Evolutionary conservation across 1,284 basidiomycete species (phyloP).

Genomic region (Naganishia cerealis): DNA sequence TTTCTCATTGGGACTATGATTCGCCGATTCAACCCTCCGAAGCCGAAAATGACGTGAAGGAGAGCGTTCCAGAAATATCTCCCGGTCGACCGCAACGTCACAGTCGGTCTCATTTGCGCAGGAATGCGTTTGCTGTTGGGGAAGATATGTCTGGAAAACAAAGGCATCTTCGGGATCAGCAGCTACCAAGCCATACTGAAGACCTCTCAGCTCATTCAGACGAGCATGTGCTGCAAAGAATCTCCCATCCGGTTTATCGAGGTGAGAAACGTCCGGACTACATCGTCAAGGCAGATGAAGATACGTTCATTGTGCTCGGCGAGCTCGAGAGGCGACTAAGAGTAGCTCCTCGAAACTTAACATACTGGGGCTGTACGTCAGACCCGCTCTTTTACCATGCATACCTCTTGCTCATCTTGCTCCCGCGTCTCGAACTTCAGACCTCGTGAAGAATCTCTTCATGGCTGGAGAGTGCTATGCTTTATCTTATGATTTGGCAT

Average conservation of each 20-base stretch:
- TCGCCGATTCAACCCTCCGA: not conserved
- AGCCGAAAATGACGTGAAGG: not conserved
- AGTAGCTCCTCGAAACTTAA: slow-evolving; percentile 67
- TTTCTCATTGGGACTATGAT: slow-evolving; percentile 60
- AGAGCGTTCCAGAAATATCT: not conserved
- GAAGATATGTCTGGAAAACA: not conserved
- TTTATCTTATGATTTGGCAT: slow-evolving; percentile 83
- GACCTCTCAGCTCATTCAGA: slow-evolving; percentile 22
- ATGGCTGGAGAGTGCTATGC: slow-evolving; percentile 97
- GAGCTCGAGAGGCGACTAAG: slow-evolving; percentile 84
- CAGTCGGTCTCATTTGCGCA: not conserved
- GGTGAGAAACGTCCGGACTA: slow-evolving; percentile 68
- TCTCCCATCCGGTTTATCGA: slow-evolving; percentile 37
- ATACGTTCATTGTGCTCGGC: slow-evolving; percentile 88
- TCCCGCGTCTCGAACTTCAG: slow-evolving; percentile 39
- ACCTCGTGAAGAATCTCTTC: slow-evolving; percentile 88
- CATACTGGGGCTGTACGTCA: slow-evolving; percentile 81
- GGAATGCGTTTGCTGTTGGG: not conserved
- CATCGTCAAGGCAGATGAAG: slow-evolving; percentile 89
- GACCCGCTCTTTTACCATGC: not conserved
- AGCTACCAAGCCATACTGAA: not conserved
- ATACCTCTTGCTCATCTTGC: not conserved
- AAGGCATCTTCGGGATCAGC: not conserved
- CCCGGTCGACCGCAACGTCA: not conserved
- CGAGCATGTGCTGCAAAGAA: not conserved